Percentiles rank a stretch among this genome's conserved stretches.
phyloP scores from a whole-genome alignment of 1,284 basidiomycete genomes.

The Xerocomus minutiporus region DNA sequence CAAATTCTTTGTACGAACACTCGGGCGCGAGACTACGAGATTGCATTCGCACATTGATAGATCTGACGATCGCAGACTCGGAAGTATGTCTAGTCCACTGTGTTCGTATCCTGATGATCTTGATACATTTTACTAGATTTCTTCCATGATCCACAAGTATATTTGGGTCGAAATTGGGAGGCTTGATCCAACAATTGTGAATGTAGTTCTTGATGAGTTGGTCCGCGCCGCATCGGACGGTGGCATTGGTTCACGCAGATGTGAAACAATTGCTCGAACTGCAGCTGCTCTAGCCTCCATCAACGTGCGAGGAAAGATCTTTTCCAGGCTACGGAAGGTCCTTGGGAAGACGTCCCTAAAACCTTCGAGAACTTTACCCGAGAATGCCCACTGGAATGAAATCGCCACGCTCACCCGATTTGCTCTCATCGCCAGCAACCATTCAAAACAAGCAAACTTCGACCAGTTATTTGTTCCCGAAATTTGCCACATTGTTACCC shows the following conservation, averaged over 20 bases:
- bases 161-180: conserved; percentile 75
- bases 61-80: conserved; percentile 66
- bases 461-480: conserved; percentile 82
- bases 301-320: conserved; percentile 71
- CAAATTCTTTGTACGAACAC: conserved; percentile 58
- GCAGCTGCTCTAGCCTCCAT: conserved; percentile 74
- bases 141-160: conserved; percentile 62
- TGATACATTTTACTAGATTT: conserved; percentile 46
- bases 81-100: conserved; percentile 45
- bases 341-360: conserved; percentile 69
- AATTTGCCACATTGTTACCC: conserved; percentile 70
- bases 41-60: conserved; percentile 71
- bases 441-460: conserved; percentile 57
- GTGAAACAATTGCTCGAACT: conserved; percentile 72
- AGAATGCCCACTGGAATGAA: conserved; percentile 80
- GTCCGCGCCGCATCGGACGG: conserved; percentile 77
- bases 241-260: conserved; percentile 69
- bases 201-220: conserved; percentile 73
- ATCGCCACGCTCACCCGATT: conserved; percentile 77
- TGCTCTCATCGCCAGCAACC: conserved; percentile 66
- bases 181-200: conserved; percentile 61
- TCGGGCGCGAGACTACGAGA: conserved; percentile 72
- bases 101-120: not conserved
- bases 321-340: conserved; percentile 75
- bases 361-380: conserved; percentile 55